Evolutionary conservation across 257 asterid genomes (phyloP).

Genomic region (Solanum piurae): DNA sequence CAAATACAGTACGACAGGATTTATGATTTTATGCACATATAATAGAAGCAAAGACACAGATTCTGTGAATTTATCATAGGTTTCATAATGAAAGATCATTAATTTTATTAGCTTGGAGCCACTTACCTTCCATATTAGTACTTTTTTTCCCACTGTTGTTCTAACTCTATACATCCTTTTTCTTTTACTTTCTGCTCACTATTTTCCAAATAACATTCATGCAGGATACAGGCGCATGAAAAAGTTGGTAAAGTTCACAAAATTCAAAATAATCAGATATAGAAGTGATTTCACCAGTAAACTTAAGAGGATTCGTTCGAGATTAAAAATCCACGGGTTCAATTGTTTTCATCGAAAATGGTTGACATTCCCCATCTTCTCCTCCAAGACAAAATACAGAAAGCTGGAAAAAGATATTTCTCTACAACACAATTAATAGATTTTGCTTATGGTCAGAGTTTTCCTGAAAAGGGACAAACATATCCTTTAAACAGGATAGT

Average conservation of each 20-base stretch:
- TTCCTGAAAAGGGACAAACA: background rate
- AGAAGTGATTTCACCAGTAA: slow-evolving; percentile 31
- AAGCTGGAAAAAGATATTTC: slow-evolving; percentile 25
- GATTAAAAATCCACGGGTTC: slow-evolving; percentile 62
- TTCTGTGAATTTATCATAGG: background rate
- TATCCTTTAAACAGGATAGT: background rate
- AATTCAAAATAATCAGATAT: slow-evolving; percentile 29
- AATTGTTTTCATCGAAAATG: slow-evolving; percentile 40
- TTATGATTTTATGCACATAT: background rate
- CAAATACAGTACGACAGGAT: background rate
- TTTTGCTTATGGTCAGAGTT: background rate
- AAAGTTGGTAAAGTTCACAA: slow-evolving; percentile 52
- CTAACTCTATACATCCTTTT: background rate
- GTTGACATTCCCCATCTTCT: slow-evolving; percentile 42
- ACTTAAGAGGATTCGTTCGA: slow-evolving; percentile 48
- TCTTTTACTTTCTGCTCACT: background rate
- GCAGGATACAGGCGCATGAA: slow-evolving; percentile 40
- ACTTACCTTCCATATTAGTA: background rate
- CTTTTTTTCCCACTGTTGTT: background rate
- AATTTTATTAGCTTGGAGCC: background rate
- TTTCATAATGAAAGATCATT: background rate
- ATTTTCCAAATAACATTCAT: background rate
- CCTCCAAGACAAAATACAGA: slow-evolving; percentile 44
- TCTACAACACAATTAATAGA: background rate
- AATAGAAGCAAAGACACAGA: background rate